Conservation (phyloP, 768 basidiomycete species). For the Calocybe cyanea region DNA sequence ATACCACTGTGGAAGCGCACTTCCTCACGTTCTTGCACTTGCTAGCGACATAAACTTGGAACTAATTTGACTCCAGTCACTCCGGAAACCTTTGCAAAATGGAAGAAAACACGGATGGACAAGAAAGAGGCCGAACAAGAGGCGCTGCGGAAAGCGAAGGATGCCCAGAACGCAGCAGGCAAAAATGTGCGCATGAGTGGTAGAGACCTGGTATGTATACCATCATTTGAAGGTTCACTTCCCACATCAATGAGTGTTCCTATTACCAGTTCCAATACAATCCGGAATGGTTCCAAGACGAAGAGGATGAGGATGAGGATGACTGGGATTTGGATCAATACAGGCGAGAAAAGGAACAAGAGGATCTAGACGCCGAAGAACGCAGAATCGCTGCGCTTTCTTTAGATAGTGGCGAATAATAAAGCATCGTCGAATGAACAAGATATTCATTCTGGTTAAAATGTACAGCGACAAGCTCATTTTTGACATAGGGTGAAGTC, state of each 20-base stretch:
- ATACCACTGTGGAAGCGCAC: background rate
- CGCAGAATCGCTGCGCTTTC: slow-evolving; percentile 45
- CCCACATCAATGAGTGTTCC: slow-evolving; percentile 4
- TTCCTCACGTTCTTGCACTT: background rate
- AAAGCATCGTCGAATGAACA: too few species aligned
- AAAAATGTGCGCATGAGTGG: slow-evolving; percentile 94
- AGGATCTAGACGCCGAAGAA: slow-evolving; percentile 52
- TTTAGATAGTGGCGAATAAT: slow-evolving; percentile 32
- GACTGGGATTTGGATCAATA: slow-evolving; percentile 62
- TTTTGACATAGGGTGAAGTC: too few species aligned
- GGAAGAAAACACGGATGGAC: slow-evolving; percentile 94
- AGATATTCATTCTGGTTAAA: too few species aligned
- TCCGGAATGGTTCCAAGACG: slow-evolving; percentile 89
- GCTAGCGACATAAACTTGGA: slow-evolving; percentile 91
- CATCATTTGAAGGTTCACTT: slow-evolving; percentile 5
- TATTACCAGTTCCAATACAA: slow-evolving; percentile 86
- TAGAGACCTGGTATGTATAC: slow-evolving; percentile 73
- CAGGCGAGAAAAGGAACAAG: slow-evolving; percentile 58
- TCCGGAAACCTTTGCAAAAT: slow-evolving; percentile 82
- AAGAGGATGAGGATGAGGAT: slow-evolving; percentile 51
- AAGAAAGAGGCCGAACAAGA: slow-evolving; percentile 93
- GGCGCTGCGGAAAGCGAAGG: slow-evolving; percentile 77
- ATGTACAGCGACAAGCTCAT: too few species aligned
- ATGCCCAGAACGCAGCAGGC: slow-evolving; percentile 76
- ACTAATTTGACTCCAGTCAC: slow-evolving; percentile 90